Conservation (phyloP, 2,329 filamentous ascomycete species). For the Huntiella decipiens region DNA sequence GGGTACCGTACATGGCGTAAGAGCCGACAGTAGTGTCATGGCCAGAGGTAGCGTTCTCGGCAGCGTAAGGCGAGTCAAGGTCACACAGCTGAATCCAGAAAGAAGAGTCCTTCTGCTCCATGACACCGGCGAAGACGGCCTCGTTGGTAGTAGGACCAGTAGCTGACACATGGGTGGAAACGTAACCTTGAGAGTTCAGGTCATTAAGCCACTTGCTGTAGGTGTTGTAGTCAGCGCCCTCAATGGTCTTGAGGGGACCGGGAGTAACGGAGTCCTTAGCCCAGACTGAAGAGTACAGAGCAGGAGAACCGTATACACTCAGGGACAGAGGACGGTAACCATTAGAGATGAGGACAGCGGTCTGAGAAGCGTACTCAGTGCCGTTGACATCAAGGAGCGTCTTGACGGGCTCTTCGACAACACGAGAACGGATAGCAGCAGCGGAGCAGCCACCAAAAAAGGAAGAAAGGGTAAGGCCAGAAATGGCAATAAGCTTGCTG, state of each 20-base stretch:
- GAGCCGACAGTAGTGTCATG: constrained; percentile 1
- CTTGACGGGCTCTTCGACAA: not conserved
- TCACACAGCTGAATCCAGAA: constrained; percentile 11
- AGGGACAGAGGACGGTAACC: constrained; percentile 12
- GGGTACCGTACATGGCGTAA: constrained; percentile 12
- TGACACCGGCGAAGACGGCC: constrained; percentile 11
- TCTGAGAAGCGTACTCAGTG: constrained; percentile 1
- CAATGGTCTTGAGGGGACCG: constrained; percentile 5
- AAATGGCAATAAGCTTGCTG: not conserved
- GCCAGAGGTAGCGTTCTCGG: not conserved
- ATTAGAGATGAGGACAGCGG: constrained; percentile 1
- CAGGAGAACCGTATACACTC: constrained; percentile 11
- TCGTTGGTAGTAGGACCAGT: constrained; percentile 6
- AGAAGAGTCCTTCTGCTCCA: constrained; percentile 11
- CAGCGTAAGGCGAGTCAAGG: constrained; percentile 1
- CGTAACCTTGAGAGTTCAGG: constrained; percentile 11
- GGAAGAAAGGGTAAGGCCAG: not conserved
- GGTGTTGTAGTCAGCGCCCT: constrained; percentile 7
- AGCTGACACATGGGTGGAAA: constrained; percentile 11
- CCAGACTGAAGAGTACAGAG: constrained; percentile 12
- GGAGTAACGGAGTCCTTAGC: not conserved
- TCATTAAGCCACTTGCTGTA: constrained; percentile 11
- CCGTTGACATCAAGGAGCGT: not conserved
- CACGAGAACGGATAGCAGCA: not conserved
- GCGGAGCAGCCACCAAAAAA: not conserved